These are phyloP conservation scores for Serpula lacrymans DNA, from an alignment of 768 basidiomycete genomes.

Conservation along the genomic window DNA sequence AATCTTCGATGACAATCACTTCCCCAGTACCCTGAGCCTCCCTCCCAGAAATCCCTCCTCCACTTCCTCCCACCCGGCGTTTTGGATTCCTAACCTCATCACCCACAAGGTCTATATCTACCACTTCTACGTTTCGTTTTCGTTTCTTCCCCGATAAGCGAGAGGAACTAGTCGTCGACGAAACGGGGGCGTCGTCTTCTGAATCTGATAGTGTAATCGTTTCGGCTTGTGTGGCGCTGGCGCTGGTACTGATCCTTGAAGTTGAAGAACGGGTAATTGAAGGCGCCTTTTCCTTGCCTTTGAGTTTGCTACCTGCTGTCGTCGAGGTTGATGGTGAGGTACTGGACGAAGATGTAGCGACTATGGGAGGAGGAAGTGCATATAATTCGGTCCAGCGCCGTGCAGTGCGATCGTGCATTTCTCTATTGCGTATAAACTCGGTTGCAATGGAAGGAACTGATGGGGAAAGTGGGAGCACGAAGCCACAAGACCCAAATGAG, in stretches of 20 bases:
- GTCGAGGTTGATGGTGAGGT: slow-evolving; percentile 11
- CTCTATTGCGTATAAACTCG: slow-evolving; percentile 62
- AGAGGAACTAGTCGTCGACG: slow-evolving; percentile 2
- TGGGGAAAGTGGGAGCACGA: slow-evolving; percentile 2
- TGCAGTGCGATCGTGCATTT: slow-evolving; percentile 73
- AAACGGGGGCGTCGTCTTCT: slow-evolving; percentile 20
- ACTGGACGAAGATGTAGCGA: slow-evolving; percentile 18
- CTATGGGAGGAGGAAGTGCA: slow-evolving; percentile 48
- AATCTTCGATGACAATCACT: slow-evolving; percentile 45
- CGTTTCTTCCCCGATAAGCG: slow-evolving; percentile 32
- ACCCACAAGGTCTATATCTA: slow-evolving; percentile 29
- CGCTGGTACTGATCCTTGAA: slow-evolving; percentile 9
- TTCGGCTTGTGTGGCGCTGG: slow-evolving; percentile 12
- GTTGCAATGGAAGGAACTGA: slow-evolving; percentile 70
- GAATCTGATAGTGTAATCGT: slow-evolving; percentile 30
- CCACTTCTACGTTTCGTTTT: slow-evolving; percentile 23
- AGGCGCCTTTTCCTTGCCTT: slow-evolving; percentile 34
- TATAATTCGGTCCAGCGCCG: slow-evolving; percentile 74
- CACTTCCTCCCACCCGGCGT: slow-evolving; percentile 17
- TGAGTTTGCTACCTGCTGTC: slow-evolving; percentile 18
- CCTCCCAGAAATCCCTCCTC: slow-evolving; percentile 10
- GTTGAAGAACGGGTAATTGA: slow-evolving; percentile 5
- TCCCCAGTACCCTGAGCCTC: slow-evolving; percentile 28
- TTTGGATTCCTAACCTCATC: slow-evolving; percentile 21
- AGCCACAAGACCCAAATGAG: not conserved